Conservation (phyloP, 208 protist species). For the Crithidia bombi region DNA sequence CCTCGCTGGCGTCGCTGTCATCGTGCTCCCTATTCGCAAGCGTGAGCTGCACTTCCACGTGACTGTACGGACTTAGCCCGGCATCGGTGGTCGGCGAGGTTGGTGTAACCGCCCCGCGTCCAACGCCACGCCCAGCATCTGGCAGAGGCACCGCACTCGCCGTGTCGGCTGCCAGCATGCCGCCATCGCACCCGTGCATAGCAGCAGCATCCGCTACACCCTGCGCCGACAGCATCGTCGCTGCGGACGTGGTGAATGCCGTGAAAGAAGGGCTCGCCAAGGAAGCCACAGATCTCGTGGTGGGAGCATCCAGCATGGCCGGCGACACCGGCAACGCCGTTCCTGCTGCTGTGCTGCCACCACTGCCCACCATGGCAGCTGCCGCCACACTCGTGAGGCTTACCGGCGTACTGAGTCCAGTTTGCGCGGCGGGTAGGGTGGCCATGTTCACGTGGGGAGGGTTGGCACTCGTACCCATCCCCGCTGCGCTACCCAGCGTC, state of each 20-base stretch:
- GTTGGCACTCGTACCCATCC: neutral
- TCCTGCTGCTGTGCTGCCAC: neutral
- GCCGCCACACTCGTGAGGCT: neutral
- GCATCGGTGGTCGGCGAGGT: too few species aligned
- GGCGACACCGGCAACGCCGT: neutral
- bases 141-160: too few species aligned
- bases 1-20: neutral
- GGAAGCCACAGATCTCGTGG: neutral
- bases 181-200: neutral
- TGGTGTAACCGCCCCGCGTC: too few species aligned
- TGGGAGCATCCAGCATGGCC: too few species aligned
- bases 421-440: neutral
- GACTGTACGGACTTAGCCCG: neutral
- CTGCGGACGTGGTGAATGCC: conserved; percentile 34
- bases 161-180: neutral
- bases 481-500: neutral
- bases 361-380: neutral
- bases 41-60: conserved; percentile 4
- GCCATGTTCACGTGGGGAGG: neutral
- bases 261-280: conserved; percentile 8
- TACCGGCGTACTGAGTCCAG: neutral
- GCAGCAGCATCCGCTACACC: neutral
- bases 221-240: conserved; percentile 21
- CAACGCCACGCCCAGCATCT: too few species aligned
- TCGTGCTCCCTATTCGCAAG: neutral